Conservation (phyloP, 441 rosid genomes). For the Gossypium gossypioides region DNA sequence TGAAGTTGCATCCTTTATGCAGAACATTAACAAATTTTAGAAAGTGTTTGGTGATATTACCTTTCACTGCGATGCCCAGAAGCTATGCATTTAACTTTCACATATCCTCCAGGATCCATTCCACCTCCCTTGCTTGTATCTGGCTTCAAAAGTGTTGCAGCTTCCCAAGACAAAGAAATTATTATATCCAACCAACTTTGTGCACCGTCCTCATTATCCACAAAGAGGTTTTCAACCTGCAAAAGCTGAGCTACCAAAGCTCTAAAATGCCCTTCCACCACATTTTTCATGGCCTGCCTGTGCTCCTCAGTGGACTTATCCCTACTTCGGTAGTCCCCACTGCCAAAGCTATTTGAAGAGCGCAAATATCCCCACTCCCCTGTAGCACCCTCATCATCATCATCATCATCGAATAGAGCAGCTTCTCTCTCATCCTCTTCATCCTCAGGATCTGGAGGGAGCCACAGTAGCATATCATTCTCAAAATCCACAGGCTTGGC, state of each 20-base stretch:
- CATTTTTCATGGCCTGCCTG: slow-evolving; percentile 52
- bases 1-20: not conserved
- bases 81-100: slow-evolving; percentile 69
- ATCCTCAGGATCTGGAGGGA: slow-evolving; percentile 69
- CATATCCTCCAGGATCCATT: slow-evolving; percentile 81
- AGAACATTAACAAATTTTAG: not conserved
- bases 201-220: slow-evolving; percentile 37
- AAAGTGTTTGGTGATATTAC: slow-evolving; percentile 27
- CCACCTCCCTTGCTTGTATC: slow-evolving; percentile 68
- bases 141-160: slow-evolving; percentile 66
- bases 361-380: slow-evolving; percentile 70
- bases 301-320: slow-evolving; percentile 48
- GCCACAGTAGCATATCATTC: slow-evolving; percentile 51
- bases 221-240: slow-evolving; percentile 53
- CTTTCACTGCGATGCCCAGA: slow-evolving; percentile 54
- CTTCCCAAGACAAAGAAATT: slow-evolving; percentile 68
- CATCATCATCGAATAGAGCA: slow-evolving; percentile 41
- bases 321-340: slow-evolving; percentile 43
- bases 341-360: slow-evolving; percentile 49
- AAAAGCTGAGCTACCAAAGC: slow-evolving; percentile 70
- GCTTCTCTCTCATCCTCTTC: slow-evolving; percentile 69
- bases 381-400: slow-evolving; percentile 42
- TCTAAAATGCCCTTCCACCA: slow-evolving; percentile 68
- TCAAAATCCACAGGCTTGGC: slow-evolving; percentile 56
- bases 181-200: slow-evolving; percentile 67